Percentiles rank a stretch among this genome's conserved stretches.
phyloP scores from a whole-genome alignment of 768 basidiomycete species.

The Leucocoprinus birnbaumii region DNA sequence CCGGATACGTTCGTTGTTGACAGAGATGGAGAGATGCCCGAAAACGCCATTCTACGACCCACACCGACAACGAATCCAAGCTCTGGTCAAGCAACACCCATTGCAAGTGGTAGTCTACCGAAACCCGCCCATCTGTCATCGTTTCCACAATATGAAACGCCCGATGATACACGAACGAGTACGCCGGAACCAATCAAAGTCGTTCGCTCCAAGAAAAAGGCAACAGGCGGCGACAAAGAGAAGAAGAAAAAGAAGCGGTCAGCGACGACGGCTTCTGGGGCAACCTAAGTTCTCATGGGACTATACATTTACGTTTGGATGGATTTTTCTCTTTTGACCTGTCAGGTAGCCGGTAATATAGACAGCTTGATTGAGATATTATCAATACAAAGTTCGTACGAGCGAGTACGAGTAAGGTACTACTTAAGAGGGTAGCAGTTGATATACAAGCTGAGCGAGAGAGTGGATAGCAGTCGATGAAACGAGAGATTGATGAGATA shows the following conservation, averaged over 20 bases:
- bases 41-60: conserved; percentile 36
- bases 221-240: conserved; percentile 26
- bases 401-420: conserved; percentile 15
- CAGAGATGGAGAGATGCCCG: conserved; percentile 84
- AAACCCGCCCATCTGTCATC: conserved; percentile 34
- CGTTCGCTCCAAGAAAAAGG: conserved; percentile 65
- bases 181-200: conserved; percentile 76
- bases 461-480: conserved; percentile 10
- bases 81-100: conserved; percentile 17
- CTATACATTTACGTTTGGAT: too few species aligned
- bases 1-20: conserved; percentile 62
- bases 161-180: conserved; percentile 43
- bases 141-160: conserved; percentile 54
- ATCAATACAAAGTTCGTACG: conserved; percentile 6
- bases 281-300: too few species aligned
- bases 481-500: conserved; percentile 8
- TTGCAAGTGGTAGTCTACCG: conserved; percentile 15
- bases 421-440: conserved; percentile 10
- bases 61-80: conserved; percentile 20
- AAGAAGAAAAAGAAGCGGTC: conserved; percentile 66
- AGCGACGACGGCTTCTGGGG: conserved; percentile 14
- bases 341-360: neutral
- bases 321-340: neutral
- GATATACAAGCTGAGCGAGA: conserved; percentile 5
- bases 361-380: neutral